Base-by-base conservation (phyloP, 73 alveolate genomes). In the Blepharisma stoltei region DNA sequence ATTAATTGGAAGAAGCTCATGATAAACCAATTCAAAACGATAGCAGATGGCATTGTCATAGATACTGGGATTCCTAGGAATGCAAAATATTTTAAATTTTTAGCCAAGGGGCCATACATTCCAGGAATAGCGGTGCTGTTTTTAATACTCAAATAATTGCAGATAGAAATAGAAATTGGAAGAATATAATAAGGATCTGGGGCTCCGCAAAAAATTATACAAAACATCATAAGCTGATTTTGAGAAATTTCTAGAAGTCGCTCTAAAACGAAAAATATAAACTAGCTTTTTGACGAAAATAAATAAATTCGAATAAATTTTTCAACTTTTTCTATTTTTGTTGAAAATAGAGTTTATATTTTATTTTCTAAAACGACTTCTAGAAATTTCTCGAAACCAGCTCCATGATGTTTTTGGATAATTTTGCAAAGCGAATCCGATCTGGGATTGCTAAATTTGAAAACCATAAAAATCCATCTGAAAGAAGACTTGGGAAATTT, bases 401-500 rank as follows among this genome's bases (percentile, higher is more conserved):
- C n/a, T n/a, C n/a, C n/a, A n/a, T n/a, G n/a, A n/a, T n/a, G n/a
- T n/a, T n/a, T n/a, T n/a, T n/a, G n/a, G n/a, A n/a, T n/a, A n/a
- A n/a, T n/a, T n/a, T n/a, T n/a, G n/a, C n/a, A n/a, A n/a, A n/a
- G n/a, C n/a, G n/a, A n/a, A n/a, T n/a, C n/a, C n/a, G n/a, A n/a
- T n/a, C n/a, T 52, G 95, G 90, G 8, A 90, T 93, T 14, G 92
- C 55, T 6, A 92, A 83, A 83, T 92, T 94, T 77, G 88, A 83
- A 53, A 92, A 92, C 98, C 98, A 92, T 54, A 92, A 81, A 75
- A 90, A 87, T 67, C 98, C 98, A 48, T 90, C 91, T 23, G 95
- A 87, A 45, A 77, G 83, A 7, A 92, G 67, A 47, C 83, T 82
- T 25, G 94, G 90, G 71, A 65, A 54, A 20, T 71, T 52, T 53